Base-by-base conservation (phyloP, 2,329 filamentous ascomycete species). In the Tolypocladium album region DNA sequence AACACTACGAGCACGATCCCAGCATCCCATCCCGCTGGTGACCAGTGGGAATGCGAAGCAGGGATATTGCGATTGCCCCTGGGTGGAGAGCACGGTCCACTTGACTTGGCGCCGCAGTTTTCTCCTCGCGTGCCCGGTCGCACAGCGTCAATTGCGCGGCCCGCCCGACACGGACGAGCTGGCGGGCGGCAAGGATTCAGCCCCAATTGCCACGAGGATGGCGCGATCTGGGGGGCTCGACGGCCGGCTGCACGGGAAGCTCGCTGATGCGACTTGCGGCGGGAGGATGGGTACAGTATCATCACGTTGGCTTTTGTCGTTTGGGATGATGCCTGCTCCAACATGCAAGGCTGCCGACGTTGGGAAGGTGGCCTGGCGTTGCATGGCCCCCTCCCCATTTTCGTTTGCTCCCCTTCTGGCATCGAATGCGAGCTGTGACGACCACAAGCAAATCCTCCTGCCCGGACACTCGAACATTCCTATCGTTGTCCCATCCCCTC, bases 11-110 rank as follows among this genome's bases (percentile, higher is more conserved):
- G 27, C 5, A 3, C 27, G 36, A 42, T 52, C 34, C 57, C 42
- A 61, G 62, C 61, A 70, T 69, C 64, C 64, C 62, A 62, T 60
- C 59, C 60, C 62, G 59, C 62, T 63, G 66, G 63, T 66, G 64
- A 50, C 58, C 42, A 43, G 39, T 52, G 15, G 42, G 39, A 45
- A 31, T 24, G 34, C 7, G 12, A 40, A 39, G 20, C 43, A 22
- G 59, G 31, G 22, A 39, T 24, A 36, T 36, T 36, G 50, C 31
- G 27, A 53, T 36, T 36, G 50, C 31, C 27, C 47, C 50, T 13
- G n/a, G 22, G 50, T 53, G 50, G 50, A 36, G 50, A 20, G 60
- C 55, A 60, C 55, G 60, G 53, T 61, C 64, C 63, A 63, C 39
- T n/a, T 9, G 55, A 31, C 55, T 43, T 57, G 38, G 55, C 55